Percentiles rank a stretch among this genome's conserved stretches.
phyloP scores from a whole-genome alignment of 805 yeast species.

The Schwanniomyces yamadae region DNA sequence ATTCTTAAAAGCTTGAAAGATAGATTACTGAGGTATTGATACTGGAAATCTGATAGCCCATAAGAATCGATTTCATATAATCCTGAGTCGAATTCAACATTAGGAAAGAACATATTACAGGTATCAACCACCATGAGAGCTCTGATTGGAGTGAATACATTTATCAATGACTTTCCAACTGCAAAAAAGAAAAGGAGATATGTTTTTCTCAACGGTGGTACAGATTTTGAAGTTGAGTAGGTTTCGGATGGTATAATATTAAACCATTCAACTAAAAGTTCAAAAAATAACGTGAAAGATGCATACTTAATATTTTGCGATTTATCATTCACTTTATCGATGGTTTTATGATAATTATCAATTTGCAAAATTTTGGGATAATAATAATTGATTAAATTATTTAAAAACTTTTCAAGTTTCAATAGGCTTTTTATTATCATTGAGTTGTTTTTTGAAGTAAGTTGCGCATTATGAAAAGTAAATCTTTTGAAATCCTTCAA shows the following conservation, averaged over 20 bases:
- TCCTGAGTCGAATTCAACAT: slow-evolving; percentile 25
- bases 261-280: slow-evolving; percentile 36
- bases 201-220: slow-evolving; percentile 30
- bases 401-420: slow-evolving; percentile 32
- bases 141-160: slow-evolving; percentile 35
- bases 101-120: slow-evolving; percentile 30
- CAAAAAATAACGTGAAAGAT: slow-evolving; percentile 31
- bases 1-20: slow-evolving; percentile 28
- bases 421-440: slow-evolving; percentile 4
- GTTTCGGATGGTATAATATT: slow-evolving; percentile 33
- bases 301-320: slow-evolving; percentile 20
- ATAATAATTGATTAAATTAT: slow-evolving; percentile 21
- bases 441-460: slow-evolving; percentile 7
- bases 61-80: slow-evolving; percentile 17
- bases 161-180: slow-evolving; percentile 32
- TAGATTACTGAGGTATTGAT: slow-evolving; percentile 19
- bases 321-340: slow-evolving; percentile 13
- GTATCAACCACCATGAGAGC: slow-evolving; percentile 35
- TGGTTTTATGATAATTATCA: slow-evolving; percentile 22
- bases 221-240: slow-evolving; percentile 24
- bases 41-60: slow-evolving; percentile 17
- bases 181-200: slow-evolving; percentile 35
- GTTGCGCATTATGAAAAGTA: slow-evolving; percentile 10
- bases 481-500: slow-evolving; percentile 27
- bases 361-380: slow-evolving; percentile 27